phyloP scores from a whole-genome alignment of 257 asterid genomes.

The Ehretia macrophylla region DNA sequence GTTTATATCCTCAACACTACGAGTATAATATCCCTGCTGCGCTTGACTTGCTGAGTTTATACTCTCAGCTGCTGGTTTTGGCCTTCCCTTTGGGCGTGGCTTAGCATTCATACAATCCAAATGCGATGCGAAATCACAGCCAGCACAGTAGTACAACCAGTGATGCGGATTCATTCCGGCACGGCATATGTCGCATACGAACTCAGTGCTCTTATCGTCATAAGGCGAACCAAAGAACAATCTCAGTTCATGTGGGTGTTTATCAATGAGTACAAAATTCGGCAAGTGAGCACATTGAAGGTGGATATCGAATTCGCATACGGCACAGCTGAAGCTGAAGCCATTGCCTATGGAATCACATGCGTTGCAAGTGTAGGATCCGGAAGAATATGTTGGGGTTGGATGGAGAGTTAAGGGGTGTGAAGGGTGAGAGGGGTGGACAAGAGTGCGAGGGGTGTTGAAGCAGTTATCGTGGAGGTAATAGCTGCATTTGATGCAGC shows the following conservation, averaged over 20 bases:
- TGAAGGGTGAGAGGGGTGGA: constrained; percentile 45
- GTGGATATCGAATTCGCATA: constrained; percentile 41
- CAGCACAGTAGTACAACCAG: constrained; percentile 13
- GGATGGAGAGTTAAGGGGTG: constrained; percentile 42
- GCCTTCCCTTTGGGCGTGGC: neutral
- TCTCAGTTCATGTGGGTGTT: constrained; percentile 12
- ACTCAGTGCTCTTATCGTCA: neutral
- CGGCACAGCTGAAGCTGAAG: constrained; percentile 34
- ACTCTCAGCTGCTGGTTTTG: neutral
- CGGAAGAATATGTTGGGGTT: constrained; percentile 35
- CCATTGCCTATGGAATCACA: constrained; percentile 42
- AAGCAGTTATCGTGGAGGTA: constrained; percentile 44
- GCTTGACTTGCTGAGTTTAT: neutral
- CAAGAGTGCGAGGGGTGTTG: constrained; percentile 45
- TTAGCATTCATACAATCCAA: constrained; percentile 1
- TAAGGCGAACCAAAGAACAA: constrained; percentile 8
- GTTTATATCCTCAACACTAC: constrained; percentile 3
- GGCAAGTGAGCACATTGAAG: constrained; percentile 49
- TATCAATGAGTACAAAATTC: neutral
- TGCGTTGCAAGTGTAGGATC: constrained; percentile 51
- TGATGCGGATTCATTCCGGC: neutral
- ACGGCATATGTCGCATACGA: constrained; percentile 11
- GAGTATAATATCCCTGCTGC: neutral
- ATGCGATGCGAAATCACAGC: constrained; percentile 18
- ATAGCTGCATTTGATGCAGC: constrained; percentile 42